These are phyloP conservation scores for Podospora conica DNA, from an alignment of 495 filamentous ascomycete species.

Conservation along the genomic window DNA sequence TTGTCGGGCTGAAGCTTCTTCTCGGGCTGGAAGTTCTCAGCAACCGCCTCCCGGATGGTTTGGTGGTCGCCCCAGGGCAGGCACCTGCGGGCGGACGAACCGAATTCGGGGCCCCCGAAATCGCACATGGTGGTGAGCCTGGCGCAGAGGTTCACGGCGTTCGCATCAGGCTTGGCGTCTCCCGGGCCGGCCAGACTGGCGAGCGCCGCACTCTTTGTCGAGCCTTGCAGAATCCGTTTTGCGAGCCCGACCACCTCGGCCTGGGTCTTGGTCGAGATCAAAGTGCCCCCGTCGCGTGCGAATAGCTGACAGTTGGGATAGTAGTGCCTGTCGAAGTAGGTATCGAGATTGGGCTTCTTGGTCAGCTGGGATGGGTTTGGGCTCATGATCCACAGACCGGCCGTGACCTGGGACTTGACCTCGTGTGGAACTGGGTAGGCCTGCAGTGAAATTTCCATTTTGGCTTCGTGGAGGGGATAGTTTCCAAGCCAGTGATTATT, in stretches of 20 bases:
- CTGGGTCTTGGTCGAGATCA: slow-evolving; percentile 2
- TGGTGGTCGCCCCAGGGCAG: neutral
- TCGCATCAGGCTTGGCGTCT: neutral
- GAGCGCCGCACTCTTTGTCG: neutral
- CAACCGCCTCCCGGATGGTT: neutral
- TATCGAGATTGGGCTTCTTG: neutral
- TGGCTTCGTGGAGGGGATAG: too few species aligned
- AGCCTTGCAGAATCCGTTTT: neutral
- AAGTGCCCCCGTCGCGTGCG: neutral
- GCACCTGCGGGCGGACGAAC: neutral
- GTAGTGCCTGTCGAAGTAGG: slow-evolving; percentile 3
- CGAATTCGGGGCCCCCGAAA: neutral
- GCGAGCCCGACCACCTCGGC: neutral
- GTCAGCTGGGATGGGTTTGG: neutral
- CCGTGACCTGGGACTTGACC: too few species aligned
- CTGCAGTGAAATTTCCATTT: too few species aligned
- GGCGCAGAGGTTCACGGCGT: slow-evolving; percentile 2
- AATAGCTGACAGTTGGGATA: neutral
- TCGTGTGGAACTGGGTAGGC: too few species aligned
- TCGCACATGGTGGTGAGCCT: slow-evolving; percentile 6
- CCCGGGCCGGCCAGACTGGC: neutral
- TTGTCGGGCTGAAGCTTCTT: neutral
- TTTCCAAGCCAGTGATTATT: too few species aligned
- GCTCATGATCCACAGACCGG: too few species aligned
- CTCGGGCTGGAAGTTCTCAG: neutral